Percentiles rank a stretch among this genome's conserved stretches.
phyloP scores from a whole-genome alignment of 371 early-diverging fungal genomes.

The Haplosporangium sp. region DNA sequence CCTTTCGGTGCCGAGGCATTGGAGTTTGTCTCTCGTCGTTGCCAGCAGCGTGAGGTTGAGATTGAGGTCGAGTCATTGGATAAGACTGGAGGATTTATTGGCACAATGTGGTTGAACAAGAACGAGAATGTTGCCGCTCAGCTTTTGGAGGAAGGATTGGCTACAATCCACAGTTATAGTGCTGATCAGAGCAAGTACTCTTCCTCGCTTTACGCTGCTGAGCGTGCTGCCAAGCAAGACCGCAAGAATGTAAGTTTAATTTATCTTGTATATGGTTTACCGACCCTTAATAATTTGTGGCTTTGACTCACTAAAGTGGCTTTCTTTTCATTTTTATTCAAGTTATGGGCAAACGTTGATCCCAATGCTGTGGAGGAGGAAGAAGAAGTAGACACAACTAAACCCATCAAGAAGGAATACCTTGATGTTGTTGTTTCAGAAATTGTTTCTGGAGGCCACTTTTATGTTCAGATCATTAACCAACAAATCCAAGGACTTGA shows the following conservation, averaged over 20 bases:
- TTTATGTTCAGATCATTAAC: conserved; percentile 85
- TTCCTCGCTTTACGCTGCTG: conserved; percentile 81
- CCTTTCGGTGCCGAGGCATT: conserved; percentile 90
- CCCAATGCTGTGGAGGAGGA: conserved; percentile 57
- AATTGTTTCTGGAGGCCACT: conserved; percentile 73
- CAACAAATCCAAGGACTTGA: conserved; percentile 81
- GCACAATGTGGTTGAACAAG: conserved; percentile 78
- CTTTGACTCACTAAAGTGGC: background rate
- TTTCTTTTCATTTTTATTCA: conserved; percentile 6
- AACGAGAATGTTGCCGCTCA: conserved; percentile 71
- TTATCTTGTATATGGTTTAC: background rate
- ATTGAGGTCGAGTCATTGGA: conserved; percentile 88
- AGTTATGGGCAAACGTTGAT: conserved; percentile 46
- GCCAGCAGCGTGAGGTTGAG: conserved; percentile 93
- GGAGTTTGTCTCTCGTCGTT: conserved; percentile 70
- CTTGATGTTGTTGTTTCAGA: conserved; percentile 89
- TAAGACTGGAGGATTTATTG: conserved; percentile 92
- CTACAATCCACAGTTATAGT: conserved; percentile 84
- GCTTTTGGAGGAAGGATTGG: conserved; percentile 85
- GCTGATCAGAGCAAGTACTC: conserved; percentile 84
- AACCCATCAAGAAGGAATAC: conserved; percentile 75
- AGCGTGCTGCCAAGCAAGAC: conserved; percentile 77
- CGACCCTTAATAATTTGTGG: no score
- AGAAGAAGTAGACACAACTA: conserved; percentile 51
- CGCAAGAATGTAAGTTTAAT: conserved; percentile 63